Conservation (phyloP, 2,329 filamentous ascomycete species). For the Xylariaceae sp. region DNA sequence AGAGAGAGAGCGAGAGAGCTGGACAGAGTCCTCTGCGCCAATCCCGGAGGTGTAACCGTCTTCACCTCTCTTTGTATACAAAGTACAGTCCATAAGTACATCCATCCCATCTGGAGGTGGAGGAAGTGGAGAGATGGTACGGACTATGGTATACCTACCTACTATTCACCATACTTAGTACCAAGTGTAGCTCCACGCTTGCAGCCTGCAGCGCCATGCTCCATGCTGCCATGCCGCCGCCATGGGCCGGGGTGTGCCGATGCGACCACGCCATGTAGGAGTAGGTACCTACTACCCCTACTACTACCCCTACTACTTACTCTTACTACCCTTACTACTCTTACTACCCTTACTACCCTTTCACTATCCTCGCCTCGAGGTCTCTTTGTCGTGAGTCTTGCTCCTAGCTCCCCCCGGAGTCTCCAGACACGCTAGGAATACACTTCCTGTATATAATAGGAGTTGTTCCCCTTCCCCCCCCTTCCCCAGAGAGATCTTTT, state of each 20-base stretch:
- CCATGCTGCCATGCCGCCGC: slow-evolving; percentile 13
- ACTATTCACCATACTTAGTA: background rate
- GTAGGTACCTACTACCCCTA: no score
- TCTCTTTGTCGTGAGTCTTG: slow-evolving; percentile 18
- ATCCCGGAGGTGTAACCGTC: slow-evolving; percentile 19
- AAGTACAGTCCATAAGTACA: background rate
- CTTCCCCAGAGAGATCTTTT: slow-evolving; percentile 7
- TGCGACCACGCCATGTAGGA: slow-evolving; percentile 19
- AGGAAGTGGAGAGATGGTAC: no score
- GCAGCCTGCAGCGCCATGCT: slow-evolving; percentile 2
- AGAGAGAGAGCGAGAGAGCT: no score
- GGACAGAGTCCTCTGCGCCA: slow-evolving; percentile 4
- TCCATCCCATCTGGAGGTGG: no score
- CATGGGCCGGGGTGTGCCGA: slow-evolving; percentile 15
- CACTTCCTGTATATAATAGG: slow-evolving; percentile 25
- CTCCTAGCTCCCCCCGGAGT: slow-evolving; percentile 3
- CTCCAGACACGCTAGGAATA: slow-evolving; percentile 6
- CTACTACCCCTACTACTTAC: background rate
- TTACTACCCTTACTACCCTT: background rate
- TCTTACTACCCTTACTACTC: slow-evolving; percentile 12
- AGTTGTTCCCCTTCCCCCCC: slow-evolving; percentile 18
- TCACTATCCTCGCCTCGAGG: slow-evolving; percentile 15
- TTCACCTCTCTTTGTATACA: slow-evolving; percentile 10
- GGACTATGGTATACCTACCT: no score
- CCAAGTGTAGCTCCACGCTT: slow-evolving; percentile 5